Evolutionary conservation across 2,329 filamentous ascomycete species (phyloP).

Genomic region (Fusarium odoratissimum): DNA sequence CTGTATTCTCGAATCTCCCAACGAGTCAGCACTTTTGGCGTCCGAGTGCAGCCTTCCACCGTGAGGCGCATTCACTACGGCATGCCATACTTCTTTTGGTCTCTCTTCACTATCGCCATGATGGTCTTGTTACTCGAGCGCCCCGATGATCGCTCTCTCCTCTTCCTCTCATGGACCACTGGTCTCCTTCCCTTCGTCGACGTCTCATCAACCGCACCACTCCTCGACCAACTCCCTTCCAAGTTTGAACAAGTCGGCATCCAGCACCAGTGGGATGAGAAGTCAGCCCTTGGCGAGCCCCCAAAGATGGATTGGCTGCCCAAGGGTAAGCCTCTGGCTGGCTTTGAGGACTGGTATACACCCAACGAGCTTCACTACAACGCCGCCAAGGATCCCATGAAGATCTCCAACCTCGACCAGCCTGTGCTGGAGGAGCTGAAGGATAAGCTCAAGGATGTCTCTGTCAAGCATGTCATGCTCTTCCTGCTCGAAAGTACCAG

Average conservation of each 20-base stretch:
- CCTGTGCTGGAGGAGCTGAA: slow-evolving; percentile 45
- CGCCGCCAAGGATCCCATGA: slow-evolving; percentile 53
- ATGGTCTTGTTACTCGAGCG: slow-evolving; percentile 39
- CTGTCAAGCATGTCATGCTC: slow-evolving; percentile 57
- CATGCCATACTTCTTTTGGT: slow-evolving; percentile 39
- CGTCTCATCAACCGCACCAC: slow-evolving; percentile 48
- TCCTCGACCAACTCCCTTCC: slow-evolving; percentile 42
- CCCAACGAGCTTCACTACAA: slow-evolving; percentile 49
- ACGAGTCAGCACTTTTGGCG: slow-evolving; percentile 6
- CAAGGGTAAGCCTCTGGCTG: slow-evolving; percentile 32
- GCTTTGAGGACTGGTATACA: slow-evolving; percentile 48
- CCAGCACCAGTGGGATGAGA: slow-evolving; percentile 44
- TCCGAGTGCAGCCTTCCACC: slow-evolving; percentile 5
- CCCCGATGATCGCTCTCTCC: slow-evolving; percentile 48
- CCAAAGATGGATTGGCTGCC: slow-evolving; percentile 43
- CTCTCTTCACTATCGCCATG: slow-evolving; percentile 39
- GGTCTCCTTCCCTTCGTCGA: slow-evolving; percentile 50
- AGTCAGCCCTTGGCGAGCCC: slow-evolving; percentile 43
- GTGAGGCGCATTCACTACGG: slow-evolving; percentile 14
- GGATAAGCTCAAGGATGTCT: slow-evolving; percentile 44
- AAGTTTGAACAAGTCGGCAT: slow-evolving; percentile 43
- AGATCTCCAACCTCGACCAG: slow-evolving; percentile 53
- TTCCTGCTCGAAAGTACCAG: slow-evolving; percentile 58
- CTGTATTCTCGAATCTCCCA: slow-evolving; percentile 1
- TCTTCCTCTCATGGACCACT: slow-evolving; percentile 52